phyloP scores from a whole-genome alignment of 2,329 filamentous ascomycete species.

The Trichophyton rubrum region DNA sequence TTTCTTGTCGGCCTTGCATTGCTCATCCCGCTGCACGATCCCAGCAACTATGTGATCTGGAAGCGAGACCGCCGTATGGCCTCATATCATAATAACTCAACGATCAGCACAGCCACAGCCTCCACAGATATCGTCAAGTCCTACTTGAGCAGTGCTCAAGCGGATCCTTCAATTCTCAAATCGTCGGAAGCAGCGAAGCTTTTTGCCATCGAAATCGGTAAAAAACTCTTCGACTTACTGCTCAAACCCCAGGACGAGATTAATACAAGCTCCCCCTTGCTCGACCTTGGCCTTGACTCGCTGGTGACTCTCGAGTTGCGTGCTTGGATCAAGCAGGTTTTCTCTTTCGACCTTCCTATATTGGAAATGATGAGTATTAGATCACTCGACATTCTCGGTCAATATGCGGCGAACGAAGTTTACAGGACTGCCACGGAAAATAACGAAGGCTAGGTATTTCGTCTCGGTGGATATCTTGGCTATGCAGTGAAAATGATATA shows the following conservation, averaged over 20 bases:
- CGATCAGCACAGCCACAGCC: not conserved
- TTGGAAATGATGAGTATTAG: not conserved
- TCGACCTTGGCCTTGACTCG: constrained; percentile 14
- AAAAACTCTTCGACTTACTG: constrained; percentile 14
- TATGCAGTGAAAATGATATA: no score
- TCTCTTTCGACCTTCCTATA: constrained; percentile 3
- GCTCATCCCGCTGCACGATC: not conserved
- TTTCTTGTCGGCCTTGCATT: not conserved
- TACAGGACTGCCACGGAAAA: no score
- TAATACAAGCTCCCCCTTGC: not conserved
- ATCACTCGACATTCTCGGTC: not conserved
- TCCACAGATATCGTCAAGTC: not conserved
- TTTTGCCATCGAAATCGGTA: constrained; percentile 17
- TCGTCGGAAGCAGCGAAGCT: not conserved
- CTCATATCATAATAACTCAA: not conserved
- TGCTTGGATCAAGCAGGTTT: constrained; percentile 12
- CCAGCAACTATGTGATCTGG: not conserved
- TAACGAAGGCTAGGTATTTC: no score
- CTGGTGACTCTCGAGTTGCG: constrained; percentile 15
- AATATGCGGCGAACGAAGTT: not conserved
- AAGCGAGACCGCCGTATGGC: not conserved
- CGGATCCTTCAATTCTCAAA: not conserved
- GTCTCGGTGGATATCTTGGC: no score
- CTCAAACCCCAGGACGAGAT: constrained; percentile 14
- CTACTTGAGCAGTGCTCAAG: not conserved